phyloP scores from a whole-genome alignment of 768 basidiomycete species.

The Tylopilus subfusipes region DNA sequence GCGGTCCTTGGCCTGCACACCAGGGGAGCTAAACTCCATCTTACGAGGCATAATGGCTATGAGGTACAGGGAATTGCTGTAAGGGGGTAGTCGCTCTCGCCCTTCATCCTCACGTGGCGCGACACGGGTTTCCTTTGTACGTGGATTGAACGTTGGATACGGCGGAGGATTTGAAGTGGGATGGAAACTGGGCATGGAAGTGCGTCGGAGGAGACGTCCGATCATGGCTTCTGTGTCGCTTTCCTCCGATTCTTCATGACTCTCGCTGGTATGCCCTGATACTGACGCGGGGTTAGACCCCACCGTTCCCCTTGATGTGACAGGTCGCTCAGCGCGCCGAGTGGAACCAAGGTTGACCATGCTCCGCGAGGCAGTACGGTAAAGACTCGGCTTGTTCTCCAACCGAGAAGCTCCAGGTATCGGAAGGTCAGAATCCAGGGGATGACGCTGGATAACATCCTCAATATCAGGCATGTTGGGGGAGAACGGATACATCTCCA shows the following conservation, averaged over 20 bases:
- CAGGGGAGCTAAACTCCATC: slow-evolving; percentile 86
- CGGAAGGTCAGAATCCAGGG: slow-evolving; percentile 3
- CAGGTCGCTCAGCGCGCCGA: slow-evolving; percentile 28
- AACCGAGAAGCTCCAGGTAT: slow-evolving; percentile 3
- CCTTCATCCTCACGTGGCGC: slow-evolving; percentile 78
- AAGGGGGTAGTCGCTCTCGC: slow-evolving; percentile 70
- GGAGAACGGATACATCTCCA: slow-evolving; percentile 16
- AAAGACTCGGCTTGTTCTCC: slow-evolving; percentile 42
- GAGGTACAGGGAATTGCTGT: slow-evolving; percentile 80
- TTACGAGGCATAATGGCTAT: slow-evolving; percentile 82
- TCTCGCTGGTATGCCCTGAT: slow-evolving; percentile 10
- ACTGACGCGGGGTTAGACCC: slow-evolving; percentile 11
- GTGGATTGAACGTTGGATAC: slow-evolving; percentile 50
- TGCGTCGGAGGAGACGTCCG: slow-evolving; percentile 49
- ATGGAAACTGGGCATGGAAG: slow-evolving; percentile 69
- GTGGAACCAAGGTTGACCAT: slow-evolving; percentile 52
- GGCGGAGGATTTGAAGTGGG: slow-evolving; percentile 62
- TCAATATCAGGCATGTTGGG: slow-evolving; percentile 11
- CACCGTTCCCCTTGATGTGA: slow-evolving; percentile 15
- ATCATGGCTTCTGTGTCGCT: slow-evolving; percentile 28
- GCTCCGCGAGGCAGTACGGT: slow-evolving; percentile 60
- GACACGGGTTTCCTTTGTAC: slow-evolving; percentile 20
- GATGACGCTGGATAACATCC: background rate
- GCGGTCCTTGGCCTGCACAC: slow-evolving; percentile 83
- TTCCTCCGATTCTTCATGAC: slow-evolving; percentile 17